Evolutionary conservation across 1,139 yeast species (phyloP).

Genomic region (Saccharomyces hybrid): DNA sequence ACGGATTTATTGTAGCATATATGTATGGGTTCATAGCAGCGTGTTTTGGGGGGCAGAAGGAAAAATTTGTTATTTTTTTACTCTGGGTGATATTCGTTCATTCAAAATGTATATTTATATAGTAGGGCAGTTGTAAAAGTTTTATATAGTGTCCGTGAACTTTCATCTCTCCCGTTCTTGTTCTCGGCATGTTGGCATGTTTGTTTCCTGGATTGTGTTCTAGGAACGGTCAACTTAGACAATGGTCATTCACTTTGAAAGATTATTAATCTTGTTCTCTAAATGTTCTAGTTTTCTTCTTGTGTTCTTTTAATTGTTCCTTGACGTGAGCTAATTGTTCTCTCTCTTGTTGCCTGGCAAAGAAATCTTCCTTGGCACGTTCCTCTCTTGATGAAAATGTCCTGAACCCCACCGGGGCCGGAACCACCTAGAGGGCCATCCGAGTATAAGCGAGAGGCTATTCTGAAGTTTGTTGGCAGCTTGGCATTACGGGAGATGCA

Average conservation of each 20-base stretch:
- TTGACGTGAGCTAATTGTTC: slow-evolving; percentile 50
- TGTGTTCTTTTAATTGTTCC: slow-evolving; percentile 46
- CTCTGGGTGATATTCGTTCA: background rate
- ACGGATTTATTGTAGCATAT: background rate
- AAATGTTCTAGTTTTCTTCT: slow-evolving; percentile 36
- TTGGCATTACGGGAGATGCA: slow-evolving; percentile 21
- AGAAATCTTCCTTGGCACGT: slow-evolving; percentile 61
- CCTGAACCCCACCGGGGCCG: slow-evolving; percentile 42
- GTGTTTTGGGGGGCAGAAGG: background rate
- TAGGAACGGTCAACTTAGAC: background rate
- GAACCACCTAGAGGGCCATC: slow-evolving; percentile 48
- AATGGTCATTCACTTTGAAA: slow-evolving; percentile 10
- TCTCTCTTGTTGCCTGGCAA: slow-evolving; percentile 54
- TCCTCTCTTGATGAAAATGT: slow-evolving; percentile 62
- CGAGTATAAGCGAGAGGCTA: slow-evolving; percentile 39
- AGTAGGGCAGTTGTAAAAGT: background rate
- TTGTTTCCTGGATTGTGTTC: background rate
- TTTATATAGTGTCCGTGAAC: background rate
- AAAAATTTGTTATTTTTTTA: background rate
- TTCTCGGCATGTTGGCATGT: background rate
- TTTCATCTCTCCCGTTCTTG: background rate
- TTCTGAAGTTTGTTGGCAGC: slow-evolving; percentile 13
- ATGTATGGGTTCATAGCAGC: background rate
- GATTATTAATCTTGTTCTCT: slow-evolving; percentile 30
- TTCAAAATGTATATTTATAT: background rate